These are phyloP conservation scores for Primulina tabacum DNA, from an alignment of 257 asterid genomes.

Conservation along the genomic window DNA sequence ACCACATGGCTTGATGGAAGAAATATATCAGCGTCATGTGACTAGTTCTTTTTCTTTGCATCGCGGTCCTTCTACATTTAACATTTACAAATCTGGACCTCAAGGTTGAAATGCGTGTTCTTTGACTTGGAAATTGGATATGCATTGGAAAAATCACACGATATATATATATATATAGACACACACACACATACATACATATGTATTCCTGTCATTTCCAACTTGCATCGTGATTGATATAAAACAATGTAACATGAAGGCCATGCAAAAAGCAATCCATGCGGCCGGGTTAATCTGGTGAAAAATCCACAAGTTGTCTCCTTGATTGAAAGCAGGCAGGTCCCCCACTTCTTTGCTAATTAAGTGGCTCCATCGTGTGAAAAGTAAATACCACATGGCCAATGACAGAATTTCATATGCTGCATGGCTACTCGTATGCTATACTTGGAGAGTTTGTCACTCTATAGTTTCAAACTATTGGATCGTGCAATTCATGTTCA, in stretches of 20 bases:
- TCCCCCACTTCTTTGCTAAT: constrained; percentile 42
- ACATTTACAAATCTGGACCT: constrained; percentile 33
- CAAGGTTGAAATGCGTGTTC: constrained; percentile 21
- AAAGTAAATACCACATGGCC: too few relatives aligned
- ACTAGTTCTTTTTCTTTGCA: constrained; percentile 5
- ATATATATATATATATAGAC: constrained; percentile 7
- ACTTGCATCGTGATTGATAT: constrained; percentile 28
- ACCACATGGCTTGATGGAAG: constrained; percentile 31
- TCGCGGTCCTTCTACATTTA: constrained; percentile 27
- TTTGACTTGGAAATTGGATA: constrained; percentile 31
- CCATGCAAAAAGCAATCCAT: constrained; percentile 12
- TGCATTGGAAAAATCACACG: constrained; percentile 35
- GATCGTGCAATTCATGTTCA: too few relatives aligned
- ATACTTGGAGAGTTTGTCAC: too few relatives aligned
- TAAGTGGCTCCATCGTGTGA: too few relatives aligned
- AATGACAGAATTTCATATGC: too few relatives aligned
- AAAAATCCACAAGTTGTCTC: constrained; percentile 38
- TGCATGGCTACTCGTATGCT: too few relatives aligned
- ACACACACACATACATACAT: too few relatives aligned
- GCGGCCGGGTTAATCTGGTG: constrained; percentile 28
- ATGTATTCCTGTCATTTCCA: constrained; percentile 1
- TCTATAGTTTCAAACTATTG: too few relatives aligned
- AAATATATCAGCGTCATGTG: background rate
- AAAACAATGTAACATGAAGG: constrained; percentile 20
- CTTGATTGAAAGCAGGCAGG: constrained; percentile 44